Conservation (phyloP, 805 yeast species). For the Schizosaccharomyces lindneri region DNA sequence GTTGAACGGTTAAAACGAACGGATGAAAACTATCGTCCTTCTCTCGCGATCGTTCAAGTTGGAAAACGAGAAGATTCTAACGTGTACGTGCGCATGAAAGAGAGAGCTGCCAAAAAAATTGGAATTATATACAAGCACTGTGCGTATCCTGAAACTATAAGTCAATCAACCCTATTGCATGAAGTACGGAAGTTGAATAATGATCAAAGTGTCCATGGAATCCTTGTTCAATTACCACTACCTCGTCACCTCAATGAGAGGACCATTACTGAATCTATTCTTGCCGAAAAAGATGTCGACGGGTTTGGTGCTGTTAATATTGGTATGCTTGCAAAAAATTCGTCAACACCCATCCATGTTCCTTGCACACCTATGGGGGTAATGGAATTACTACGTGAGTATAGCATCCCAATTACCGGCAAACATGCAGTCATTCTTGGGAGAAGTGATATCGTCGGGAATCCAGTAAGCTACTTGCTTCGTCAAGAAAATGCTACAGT, state of each 20-base stretch:
- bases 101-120: slow-evolving; percentile 57
- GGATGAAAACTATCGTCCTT: slow-evolving; percentile 39
- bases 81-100: slow-evolving; percentile 75
- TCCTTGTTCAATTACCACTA: slow-evolving; percentile 72
- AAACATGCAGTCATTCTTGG: slow-evolving; percentile 78
- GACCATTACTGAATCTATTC: slow-evolving; percentile 51
- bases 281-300: slow-evolving; percentile 70
- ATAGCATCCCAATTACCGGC: slow-evolving; percentile 44
- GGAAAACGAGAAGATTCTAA: slow-evolving; percentile 77
- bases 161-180: slow-evolving; percentile 17
- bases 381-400: slow-evolving; percentile 48
- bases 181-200: slow-evolving; percentile 39
- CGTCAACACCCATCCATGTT: slow-evolving; percentile 56
- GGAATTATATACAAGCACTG: background rate
- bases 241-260: slow-evolving; percentile 64
- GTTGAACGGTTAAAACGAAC: slow-evolving; percentile 21
- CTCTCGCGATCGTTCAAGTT: slow-evolving; percentile 64
- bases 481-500: slow-evolving; percentile 63
- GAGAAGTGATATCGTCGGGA: slow-evolving; percentile 86
- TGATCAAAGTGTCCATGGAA: slow-evolving; percentile 60
- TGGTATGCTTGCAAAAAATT: slow-evolving; percentile 72
- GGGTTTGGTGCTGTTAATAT: slow-evolving; percentile 77
- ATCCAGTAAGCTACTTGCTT: slow-evolving; percentile 69
- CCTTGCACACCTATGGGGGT: slow-evolving; percentile 96
- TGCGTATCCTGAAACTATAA: background rate